Evolutionary conservation across 1,284 basidiomycete genomes (phyloP), one percentile per base, ranked within the genome.

Genomic region (Sanghuangporus weigelae): DNA sequence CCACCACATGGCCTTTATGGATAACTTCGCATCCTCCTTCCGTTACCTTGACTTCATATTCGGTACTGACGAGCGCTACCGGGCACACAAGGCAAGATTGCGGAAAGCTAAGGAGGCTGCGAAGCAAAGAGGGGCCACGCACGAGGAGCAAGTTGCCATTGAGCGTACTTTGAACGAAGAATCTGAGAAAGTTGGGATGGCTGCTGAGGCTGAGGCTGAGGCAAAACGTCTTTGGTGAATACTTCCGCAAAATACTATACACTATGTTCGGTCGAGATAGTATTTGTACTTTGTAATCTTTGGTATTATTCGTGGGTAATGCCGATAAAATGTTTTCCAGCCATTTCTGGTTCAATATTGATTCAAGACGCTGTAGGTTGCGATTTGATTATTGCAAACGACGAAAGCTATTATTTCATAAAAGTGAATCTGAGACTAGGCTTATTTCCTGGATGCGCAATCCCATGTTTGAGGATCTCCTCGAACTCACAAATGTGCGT

Each of bases 11-110:
- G 88, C 90, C 1, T 93, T 93, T 78, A 85, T 85, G 63, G 92
- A 93, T 81, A 95, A 95, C 81, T 96, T 84, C 76, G 90, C 92
- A 16, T 95, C 94, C 40, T 92, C 89, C n/a, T 96, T 96, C 87
- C 85, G 94, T 60, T 96, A 92, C 90, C 94, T 92, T 79, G 94
- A 96, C 75, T 83, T 83, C 69, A 77, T 93, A 68, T 88, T 91
- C 72, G 94, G 93, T 67, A 96, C 94, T 6, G 93, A 96, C 72
- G 75, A 80, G 77, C 92, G 91, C 80, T 96, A 95, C 79, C 84
- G 79, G 21, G 85, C 83, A 49, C 93, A 95, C 81, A 84, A 87
- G 69, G 77, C 77, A 51, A 84, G 85, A 46, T 75, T 93, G 19
- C 71, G 72, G 35, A 77, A 76, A 31, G 81, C 78, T 67, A 81